Base-by-base conservation (phyloP, 257 asterid genomes). In the Perilla frutescens region DNA sequence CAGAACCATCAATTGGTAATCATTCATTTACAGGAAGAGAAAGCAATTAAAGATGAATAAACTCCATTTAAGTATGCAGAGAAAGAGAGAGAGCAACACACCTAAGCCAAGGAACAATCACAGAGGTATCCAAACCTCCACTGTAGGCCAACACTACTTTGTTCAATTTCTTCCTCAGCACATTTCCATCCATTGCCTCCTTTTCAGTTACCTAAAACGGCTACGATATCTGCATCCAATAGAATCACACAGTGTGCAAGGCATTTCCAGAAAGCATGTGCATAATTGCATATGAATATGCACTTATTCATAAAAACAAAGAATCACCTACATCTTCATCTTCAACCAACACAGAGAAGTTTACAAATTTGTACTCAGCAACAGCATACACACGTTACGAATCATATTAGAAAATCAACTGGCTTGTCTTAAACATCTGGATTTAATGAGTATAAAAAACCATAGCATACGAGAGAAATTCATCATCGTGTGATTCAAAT, bases 101-200 rank as follows among this genome's bases (percentile, higher is more conserved):
- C 97, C 97, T 92, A 45, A 91, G 89, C 99, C 99, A 94, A 66
- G 97, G 99, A 50, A 94, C 99, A 79, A 91, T 94, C 31, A 94
- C 99, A 66, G 99, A 94, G 73, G 99, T 94, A 74, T 94, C 99
- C 71, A 94, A 81, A 66, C 97, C 99, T 54, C 99, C 97, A 74
- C 97, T 94, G 58, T 94, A 94, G 47, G 99, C 97, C 81, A 94
- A 77, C 63, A 91, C 98, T 63, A 94, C 99, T 85, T 91, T 94
- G 68, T 90, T 85, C 89, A 94, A 72, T 53, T 89, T 90, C 69
- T 88, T 87, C 48, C 75, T 80, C 64, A 77, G 48, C 78, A 70
- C 84, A 65, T 81, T 85, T 47, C 83, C 95, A 49, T 77, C 87
- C 15, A 71, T 56, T 10, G 88, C 77, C 68, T 80, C 84, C 47